phyloP scores from a whole-genome alignment of 1,284 basidiomycete genomes.

The Cryptococcus jaspeensis region DNA sequence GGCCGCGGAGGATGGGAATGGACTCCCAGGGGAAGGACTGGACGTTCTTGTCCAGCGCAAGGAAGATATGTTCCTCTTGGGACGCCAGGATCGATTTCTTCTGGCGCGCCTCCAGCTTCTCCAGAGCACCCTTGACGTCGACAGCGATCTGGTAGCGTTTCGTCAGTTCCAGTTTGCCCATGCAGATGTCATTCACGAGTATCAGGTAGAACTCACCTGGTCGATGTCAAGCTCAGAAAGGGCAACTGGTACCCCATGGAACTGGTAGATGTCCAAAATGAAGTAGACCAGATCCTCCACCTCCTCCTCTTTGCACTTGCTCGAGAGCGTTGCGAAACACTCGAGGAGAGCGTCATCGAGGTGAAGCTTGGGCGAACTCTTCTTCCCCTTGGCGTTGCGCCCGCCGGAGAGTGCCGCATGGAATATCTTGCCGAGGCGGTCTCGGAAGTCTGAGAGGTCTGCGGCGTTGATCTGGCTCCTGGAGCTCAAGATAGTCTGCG shows the following conservation, averaged over 20 bases:
- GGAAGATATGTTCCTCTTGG: conserved; percentile 66
- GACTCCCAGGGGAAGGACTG: conserved; percentile 96
- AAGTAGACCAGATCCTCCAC: conserved; percentile 94
- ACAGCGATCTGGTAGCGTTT: conserved; percentile 34
- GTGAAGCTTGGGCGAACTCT: conserved; percentile 55
- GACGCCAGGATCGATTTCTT: conserved; percentile 8
- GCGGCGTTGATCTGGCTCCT: conserved; percentile 56
- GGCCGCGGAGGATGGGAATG: conserved; percentile 77
- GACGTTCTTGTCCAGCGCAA: conserved; percentile 87
- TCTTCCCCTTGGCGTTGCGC: conserved; percentile 43
- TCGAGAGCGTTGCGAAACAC: conserved; percentile 78
- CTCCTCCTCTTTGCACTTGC: conserved; percentile 84
- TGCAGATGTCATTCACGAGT: no score
- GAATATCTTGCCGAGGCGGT: conserved; percentile 72
- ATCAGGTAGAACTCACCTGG: conserved; percentile 61
- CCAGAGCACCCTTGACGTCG: conserved; percentile 57
- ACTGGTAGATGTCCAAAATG: conserved; percentile 88
- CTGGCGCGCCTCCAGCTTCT: conserved; percentile 61
- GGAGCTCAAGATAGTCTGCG: conserved; percentile 68
- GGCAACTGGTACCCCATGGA: conserved; percentile 83
- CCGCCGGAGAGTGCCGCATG: conserved; percentile 61
- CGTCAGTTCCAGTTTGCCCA: not conserved
- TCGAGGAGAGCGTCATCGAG: conserved; percentile 72
- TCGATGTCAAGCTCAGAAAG: conserved; percentile 91
- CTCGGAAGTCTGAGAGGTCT: conserved; percentile 60